phyloP scores from a whole-genome alignment of 345 rosid genomes.

The Atalantia buxifolia region DNA sequence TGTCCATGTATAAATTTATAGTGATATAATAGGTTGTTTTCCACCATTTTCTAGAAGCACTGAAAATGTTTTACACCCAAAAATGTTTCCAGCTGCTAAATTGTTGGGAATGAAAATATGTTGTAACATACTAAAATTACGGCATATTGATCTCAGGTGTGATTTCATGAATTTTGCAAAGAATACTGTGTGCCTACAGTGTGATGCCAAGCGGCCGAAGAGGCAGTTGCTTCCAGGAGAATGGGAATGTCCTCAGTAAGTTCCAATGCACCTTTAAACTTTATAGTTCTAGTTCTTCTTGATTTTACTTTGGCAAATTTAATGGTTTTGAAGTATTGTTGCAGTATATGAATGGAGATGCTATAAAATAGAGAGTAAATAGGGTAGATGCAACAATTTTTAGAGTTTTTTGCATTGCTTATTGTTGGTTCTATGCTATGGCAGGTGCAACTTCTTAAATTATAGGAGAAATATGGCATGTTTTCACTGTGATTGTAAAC shows the following conservation, averaged over 20 bases:
- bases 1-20: not conserved
- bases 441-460: constrained; percentile 97
- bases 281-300: not conserved
- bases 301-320: not conserved
- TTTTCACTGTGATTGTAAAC: constrained; percentile 97
- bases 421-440: constrained; percentile 25
- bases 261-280: constrained; percentile 7
- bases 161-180: constrained; percentile 98
- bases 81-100: constrained; percentile 3
- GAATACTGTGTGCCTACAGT: constrained; percentile 86
- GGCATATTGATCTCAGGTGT: constrained; percentile 50
- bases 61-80: not conserved
- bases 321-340: constrained; percentile 1
- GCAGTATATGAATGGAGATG: not conserved
- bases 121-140: constrained; percentile 12
- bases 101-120: not conserved
- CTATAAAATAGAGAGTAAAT: not conserved
- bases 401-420: constrained; percentile 1
- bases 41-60: not conserved
- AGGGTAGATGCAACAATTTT: not conserved
- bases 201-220: constrained; percentile 98
- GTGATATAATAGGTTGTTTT: not conserved
- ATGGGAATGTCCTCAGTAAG: constrained; percentile 99
- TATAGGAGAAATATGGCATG: constrained; percentile 91
- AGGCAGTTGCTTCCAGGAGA: constrained; percentile 98